phyloP scores from a whole-genome alignment of 345 rosid species.

The Carallia pectinifolia region DNA sequence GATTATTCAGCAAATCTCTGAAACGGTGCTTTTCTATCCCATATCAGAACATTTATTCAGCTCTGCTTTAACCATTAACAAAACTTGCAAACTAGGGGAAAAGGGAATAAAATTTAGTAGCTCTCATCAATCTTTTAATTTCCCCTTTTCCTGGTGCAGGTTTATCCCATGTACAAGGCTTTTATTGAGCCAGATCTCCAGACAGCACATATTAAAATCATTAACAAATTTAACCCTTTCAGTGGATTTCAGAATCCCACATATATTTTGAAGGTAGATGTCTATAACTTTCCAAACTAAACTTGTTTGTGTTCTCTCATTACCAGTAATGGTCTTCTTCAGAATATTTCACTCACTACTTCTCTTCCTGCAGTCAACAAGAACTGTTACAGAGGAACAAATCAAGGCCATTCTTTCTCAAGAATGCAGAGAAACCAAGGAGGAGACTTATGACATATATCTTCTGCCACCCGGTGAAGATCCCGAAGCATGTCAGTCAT shows the following conservation, averaged over 20 bases:
- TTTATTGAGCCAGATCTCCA: conserved; percentile 96
- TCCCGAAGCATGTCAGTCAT: conserved; percentile 99
- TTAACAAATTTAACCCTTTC: conserved; percentile 96
- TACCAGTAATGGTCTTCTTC: conserved; percentile 1
- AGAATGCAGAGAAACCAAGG: conserved; percentile 56
- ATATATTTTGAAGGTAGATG: conserved; percentile 78
- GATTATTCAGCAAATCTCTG: conserved; percentile 96
- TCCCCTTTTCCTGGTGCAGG: conserved; percentile 37
- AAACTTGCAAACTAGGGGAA: too few relatives aligned
- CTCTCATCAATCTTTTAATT: neutral
- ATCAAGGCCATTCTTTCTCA: conserved; percentile 68
- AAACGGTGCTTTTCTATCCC: conserved; percentile 61
- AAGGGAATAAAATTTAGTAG: too few relatives aligned
- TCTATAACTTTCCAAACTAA: conserved; percentile 1
- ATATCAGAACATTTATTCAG: conserved; percentile 12
- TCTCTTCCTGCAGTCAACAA: conserved; percentile 62
- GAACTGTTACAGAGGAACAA: conserved; percentile 64
- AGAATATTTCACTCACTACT: conserved; percentile 16
- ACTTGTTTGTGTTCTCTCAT: neutral
- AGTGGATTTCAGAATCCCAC: conserved; percentile 95
- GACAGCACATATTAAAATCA: conserved; percentile 93
- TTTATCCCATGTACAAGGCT: conserved; percentile 99
- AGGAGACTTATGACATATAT: conserved; percentile 98
- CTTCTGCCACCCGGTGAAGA: conserved; percentile 99
- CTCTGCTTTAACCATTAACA: too few relatives aligned